Evolutionary conservation across 2,329 filamentous ascomycete genomes (phyloP).

Genomic region (Scytalidium lignicola): DNA sequence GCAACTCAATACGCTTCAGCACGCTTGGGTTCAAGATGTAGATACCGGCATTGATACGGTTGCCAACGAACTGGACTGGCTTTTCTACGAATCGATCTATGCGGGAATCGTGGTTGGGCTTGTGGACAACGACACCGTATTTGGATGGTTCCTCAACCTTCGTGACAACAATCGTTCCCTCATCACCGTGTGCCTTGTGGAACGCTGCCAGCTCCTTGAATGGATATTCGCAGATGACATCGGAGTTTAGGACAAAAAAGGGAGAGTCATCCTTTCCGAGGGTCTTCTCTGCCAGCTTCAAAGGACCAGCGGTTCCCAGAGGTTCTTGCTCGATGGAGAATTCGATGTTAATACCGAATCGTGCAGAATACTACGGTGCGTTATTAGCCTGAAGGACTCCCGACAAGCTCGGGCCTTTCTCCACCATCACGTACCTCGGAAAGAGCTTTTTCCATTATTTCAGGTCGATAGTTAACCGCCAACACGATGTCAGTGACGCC

Average conservation of each 20-base stretch:
- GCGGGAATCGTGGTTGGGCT: constrained; percentile 80
- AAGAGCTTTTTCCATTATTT: constrained; percentile 93
- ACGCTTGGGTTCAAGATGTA: constrained; percentile 96
- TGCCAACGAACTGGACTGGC: constrained; percentile 96
- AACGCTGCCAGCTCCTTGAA: constrained; percentile 86
- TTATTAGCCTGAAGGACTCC: background rate
- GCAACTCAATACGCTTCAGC: constrained; percentile 86
- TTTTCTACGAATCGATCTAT: constrained; percentile 99
- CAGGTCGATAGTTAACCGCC: constrained; percentile 96
- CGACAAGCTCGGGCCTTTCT: constrained; percentile 4
- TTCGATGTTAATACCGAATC: constrained; percentile 91
- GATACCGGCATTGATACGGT: constrained; percentile 97
- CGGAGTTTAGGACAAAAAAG: constrained; percentile 98
- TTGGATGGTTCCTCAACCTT: constrained; percentile 99
- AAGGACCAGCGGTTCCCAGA: constrained; percentile 86
- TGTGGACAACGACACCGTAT: constrained; percentile 97
- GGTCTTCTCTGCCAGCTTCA: constrained; percentile 91
- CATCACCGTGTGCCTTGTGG: constrained; percentile 88
- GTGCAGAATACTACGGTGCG: constrained; percentile 69
- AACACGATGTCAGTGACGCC: constrained; percentile 97
- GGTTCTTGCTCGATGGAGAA: constrained; percentile 97
- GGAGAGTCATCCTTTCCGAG: constrained; percentile 89
- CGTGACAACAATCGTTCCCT: constrained; percentile 96
- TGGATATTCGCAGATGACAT: constrained; percentile 97
- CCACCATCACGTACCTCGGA: constrained; percentile 62